phyloP scores from a whole-genome alignment of 2,329 filamentous ascomycete species.

The Trichoderma simmonsii region DNA sequence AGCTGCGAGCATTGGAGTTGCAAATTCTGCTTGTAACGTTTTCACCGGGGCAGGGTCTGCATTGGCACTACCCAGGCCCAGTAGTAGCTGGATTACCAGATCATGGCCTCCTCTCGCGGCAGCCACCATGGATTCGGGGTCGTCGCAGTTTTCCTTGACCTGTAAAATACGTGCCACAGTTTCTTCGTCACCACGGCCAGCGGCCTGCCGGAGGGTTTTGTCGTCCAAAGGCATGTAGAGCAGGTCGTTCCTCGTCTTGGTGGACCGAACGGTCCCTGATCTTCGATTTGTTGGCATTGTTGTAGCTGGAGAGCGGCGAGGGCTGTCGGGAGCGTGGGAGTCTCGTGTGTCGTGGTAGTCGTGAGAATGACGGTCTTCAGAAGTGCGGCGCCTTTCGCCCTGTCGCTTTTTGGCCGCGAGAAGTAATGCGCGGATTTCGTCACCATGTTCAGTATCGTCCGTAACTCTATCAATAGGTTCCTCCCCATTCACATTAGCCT shows the following conservation, averaged over 20 bases:
- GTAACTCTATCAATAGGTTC: constrained; percentile 84
- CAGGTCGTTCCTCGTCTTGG: constrained; percentile 62
- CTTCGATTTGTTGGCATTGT: constrained; percentile 43
- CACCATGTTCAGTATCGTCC: constrained; percentile 71
- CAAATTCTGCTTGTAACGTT: constrained; percentile 63
- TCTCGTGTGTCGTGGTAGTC: constrained; percentile 48
- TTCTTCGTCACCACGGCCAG: constrained; percentile 59
- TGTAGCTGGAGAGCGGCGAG: constrained; percentile 54
- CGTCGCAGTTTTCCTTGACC: constrained; percentile 60
- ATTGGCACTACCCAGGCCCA: constrained; percentile 64
- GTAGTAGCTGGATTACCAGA: constrained; percentile 74
- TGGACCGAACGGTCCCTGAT: constrained; percentile 55
- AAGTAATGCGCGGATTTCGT: constrained; percentile 70
- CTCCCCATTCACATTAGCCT: constrained; percentile 87
- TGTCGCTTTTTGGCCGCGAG: constrained; percentile 57
- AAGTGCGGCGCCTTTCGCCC: constrained; percentile 52
- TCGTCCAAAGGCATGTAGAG: constrained; percentile 62
- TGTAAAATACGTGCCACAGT: constrained; percentile 60
- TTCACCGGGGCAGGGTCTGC: constrained; percentile 66
- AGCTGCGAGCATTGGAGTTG: constrained; percentile 89
- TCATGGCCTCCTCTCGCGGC: constrained; percentile 91
- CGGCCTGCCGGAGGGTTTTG: constrained; percentile 58
- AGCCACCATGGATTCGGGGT: constrained; percentile 84
- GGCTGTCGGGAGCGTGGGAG: constrained; percentile 56
- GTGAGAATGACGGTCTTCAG: constrained; percentile 54